Base-by-base conservation (phyloP, 2,329 filamentous ascomycete genomes). In the Fusarium mexicanum region DNA sequence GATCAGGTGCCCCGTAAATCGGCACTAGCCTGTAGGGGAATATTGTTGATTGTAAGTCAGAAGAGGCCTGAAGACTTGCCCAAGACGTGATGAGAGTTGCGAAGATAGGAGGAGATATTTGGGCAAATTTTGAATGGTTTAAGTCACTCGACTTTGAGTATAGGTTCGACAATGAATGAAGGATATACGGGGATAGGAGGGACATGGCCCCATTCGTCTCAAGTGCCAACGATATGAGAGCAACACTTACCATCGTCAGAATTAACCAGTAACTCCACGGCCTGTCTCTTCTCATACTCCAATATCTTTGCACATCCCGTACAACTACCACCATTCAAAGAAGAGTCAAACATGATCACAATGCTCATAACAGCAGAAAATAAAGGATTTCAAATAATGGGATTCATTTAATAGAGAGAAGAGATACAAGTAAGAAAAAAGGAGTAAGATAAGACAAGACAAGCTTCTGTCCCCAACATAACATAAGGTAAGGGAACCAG, bases 251-350 rank as follows among this genome's bases (percentile, higher is more conserved):
- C 63, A 35, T 62, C 57, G 33, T 67, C 67, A 5, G 54, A 62
- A 7, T 44, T 31, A 16, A 38, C 38, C 44, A 5, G 20, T 64
- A 58, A n/a, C 1, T 64, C 50, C 11, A 59, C 61, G 26, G 61
- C 48, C 14, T 67, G 43, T 4, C 57, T 48, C 48, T 70, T 73
- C 47, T 78, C 77, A 31, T 53, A 72, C 53, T 77, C 64, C 40
- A 53, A 48, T 41, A 78, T 78, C 69, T 78, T 73, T 31, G 70
- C 77, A 54, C 77, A 78, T 46, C 77, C 77, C 33, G n/a, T 51
- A 60, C 77, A 78, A 6, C 70, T 71, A 60, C 59, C 71, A 20
- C 43, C 44, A 20, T 58, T 35, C 17, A 37, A 16, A 10, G 35
- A 55, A 54, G 55, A 31, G 24, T 70, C 69, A 48, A 46, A 61